These are phyloP conservation scores for Arthrobotrys musiformis DNA, from an alignment of 2,329 filamentous ascomycete species.

Conservation along the genomic window DNA sequence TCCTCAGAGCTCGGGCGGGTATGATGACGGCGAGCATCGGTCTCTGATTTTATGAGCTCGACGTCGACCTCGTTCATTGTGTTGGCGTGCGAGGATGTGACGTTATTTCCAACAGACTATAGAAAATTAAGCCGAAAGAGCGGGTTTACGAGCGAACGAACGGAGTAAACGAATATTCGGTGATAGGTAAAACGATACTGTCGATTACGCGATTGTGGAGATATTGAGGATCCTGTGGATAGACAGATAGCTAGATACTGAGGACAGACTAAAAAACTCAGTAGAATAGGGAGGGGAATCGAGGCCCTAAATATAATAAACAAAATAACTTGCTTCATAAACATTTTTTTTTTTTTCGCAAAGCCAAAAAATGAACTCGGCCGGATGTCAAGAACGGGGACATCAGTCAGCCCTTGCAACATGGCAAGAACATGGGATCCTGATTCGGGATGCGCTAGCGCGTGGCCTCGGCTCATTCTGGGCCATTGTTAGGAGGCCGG, in stretches of 20 bases:
- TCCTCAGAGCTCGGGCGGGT: not conserved
- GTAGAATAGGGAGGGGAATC: slow-evolving; percentile 37
- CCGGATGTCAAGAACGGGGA: slow-evolving; percentile 32
- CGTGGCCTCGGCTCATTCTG: slow-evolving; percentile 14
- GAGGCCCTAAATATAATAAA: slow-evolving; percentile 50
- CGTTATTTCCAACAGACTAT: slow-evolving; percentile 1
- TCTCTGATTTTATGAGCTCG: slow-evolving; percentile 42
- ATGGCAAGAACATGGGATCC: slow-evolving; percentile 23
- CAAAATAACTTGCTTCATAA: slow-evolving; percentile 25
- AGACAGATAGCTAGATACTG: slow-evolving; percentile 10
- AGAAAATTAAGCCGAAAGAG: slow-evolving; percentile 18
- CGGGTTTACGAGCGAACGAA: not conserved
- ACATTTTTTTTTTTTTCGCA: slow-evolving; percentile 34
- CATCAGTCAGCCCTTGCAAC: slow-evolving; percentile 10
- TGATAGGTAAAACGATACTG: not conserved
- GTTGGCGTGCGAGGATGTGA: slow-evolving; percentile 19
- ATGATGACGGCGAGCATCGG: slow-evolving; percentile 35
- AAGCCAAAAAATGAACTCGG: slow-evolving; percentile 39
- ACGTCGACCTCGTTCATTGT: slow-evolving; percentile 50
- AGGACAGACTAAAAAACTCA: not conserved
- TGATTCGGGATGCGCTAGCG: slow-evolving; percentile 26
- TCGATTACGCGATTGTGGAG: not conserved
- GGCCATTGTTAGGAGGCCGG: slow-evolving; percentile 4
- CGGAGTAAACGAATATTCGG: no score
- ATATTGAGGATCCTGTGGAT: not conserved